Base-by-base conservation (phyloP, 805 yeast species). In the Nakazawaea holstii region DNA sequence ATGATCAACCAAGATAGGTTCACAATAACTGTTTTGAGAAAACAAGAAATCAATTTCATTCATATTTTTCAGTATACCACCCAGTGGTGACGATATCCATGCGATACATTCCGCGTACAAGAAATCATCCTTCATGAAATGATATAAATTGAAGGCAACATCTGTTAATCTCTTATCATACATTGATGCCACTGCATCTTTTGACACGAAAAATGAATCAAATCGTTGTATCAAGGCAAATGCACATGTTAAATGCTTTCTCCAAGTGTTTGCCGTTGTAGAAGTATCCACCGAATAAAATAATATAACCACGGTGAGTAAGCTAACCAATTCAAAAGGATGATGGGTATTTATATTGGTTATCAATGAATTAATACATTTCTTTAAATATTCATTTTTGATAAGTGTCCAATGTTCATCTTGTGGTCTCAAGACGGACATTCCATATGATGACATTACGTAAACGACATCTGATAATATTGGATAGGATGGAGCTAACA, bases 11-110 rank as follows among this genome's bases (percentile, higher is more conserved):
- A 43, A 39, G 2, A 41, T 36, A 7, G 49, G 49, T 24, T 45
- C 44, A 37, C 48, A 44, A 35, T 41, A 41, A 24, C 45, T 40
- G 29, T 49, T 37, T 11, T 14, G 10, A 6, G 43, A 17, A 27
- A 49, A 41, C 33, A 49, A 35, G 37, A 35, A 35, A 31, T 46
- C 41, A 8, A 46, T 27, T 24, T 46, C 45, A 7, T 17, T 28
- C 4, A 35, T 5, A 17, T 24, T 28, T 24, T 41, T 49, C 33
- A 45, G 38, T 6, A 45, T 44, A 11, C 52, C 52, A 15, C 52
- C 52, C 27, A 39, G 31, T 4, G 52, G 49, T 1, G 52, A 43
- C 3, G 52, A 49, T 8, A 49, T 27, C 52, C 52, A 49, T 31
- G 49, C 49, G 26, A 49, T 33, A 11, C 41, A 28, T 38, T 49